phyloP scores from a whole-genome alignment of 768 basidiomycete species.

The Coprinopsis cinerea region DNA sequence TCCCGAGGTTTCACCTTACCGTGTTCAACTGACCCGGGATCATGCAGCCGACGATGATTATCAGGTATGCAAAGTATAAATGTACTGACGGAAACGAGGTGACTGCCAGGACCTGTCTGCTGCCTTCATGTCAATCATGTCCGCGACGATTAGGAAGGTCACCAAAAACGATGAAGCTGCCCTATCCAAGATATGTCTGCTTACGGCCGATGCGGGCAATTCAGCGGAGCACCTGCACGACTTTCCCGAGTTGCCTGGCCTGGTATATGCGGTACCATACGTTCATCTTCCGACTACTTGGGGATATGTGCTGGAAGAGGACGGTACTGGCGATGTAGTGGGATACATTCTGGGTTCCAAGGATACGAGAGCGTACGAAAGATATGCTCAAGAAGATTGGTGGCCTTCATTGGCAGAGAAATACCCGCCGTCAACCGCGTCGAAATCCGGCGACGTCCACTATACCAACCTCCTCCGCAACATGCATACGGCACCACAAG shows the following conservation, averaged over 20 bases:
- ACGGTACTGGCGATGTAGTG: constrained; percentile 42
- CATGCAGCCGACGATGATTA: too few relatives aligned
- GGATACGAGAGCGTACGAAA: constrained; percentile 63
- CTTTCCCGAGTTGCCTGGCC: constrained; percentile 58
- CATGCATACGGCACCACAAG: constrained; percentile 40
- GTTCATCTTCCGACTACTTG: constrained; percentile 60
- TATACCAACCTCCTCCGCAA: constrained; percentile 38
- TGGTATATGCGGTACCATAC: constrained; percentile 74
- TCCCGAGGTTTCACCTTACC: neutral
- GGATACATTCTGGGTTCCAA: constrained; percentile 67
- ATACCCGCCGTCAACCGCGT: constrained; percentile 37
- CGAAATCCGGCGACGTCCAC: constrained; percentile 37
- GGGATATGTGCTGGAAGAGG: constrained; percentile 69
- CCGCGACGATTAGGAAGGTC: constrained; percentile 50
- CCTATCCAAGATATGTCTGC: constrained; percentile 66
- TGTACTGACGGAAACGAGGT: too few relatives aligned
- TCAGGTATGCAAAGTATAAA: too few relatives aligned
- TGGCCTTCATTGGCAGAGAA: constrained; percentile 56
- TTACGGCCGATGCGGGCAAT: constrained; percentile 66
- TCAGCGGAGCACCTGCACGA: constrained; percentile 61
- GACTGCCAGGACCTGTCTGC: constrained; percentile 8
- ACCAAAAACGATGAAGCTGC: constrained; percentile 47
- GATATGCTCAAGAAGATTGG: constrained; percentile 50
- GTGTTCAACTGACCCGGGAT: too few relatives aligned
- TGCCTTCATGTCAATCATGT: constrained; percentile 22